These are phyloP conservation scores for Chionographis japonica DNA, from an alignment of 106 monocot genomes.

Conservation along the genomic window DNA sequence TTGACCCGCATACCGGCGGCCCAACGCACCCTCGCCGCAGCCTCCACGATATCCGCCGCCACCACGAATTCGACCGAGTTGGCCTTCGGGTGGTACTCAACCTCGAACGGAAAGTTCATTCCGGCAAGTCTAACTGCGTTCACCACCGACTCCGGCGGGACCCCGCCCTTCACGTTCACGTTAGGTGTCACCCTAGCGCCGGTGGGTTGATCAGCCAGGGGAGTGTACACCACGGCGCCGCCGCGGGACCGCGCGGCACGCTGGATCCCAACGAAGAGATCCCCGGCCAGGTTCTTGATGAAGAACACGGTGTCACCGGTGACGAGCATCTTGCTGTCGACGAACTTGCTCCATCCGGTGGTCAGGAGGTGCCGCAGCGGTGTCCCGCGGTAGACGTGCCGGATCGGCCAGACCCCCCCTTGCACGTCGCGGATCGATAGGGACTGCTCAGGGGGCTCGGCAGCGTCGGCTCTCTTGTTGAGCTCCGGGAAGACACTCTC, in stretches of 20 bases:
- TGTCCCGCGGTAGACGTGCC: slow-evolving; percentile 26
- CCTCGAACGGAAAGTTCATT: slow-evolving; percentile 13
- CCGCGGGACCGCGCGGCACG: background rate
- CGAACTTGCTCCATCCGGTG: slow-evolving; percentile 38
- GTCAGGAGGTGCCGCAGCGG: slow-evolving; percentile 28
- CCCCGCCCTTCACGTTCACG: slow-evolving; percentile 7
- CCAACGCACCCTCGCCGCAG: slow-evolving; percentile 14
- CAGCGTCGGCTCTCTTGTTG: background rate
- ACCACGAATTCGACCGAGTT: slow-evolving; percentile 24
- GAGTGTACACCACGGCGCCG: background rate
- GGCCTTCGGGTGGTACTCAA: slow-evolving; percentile 17
- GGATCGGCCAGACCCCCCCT: slow-evolving; percentile 18
- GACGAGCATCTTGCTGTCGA: slow-evolving; percentile 25
- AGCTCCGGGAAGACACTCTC: slow-evolving; percentile 19
- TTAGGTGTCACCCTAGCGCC: background rate
- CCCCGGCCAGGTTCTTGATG: background rate
- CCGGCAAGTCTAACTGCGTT: slow-evolving; percentile 21
- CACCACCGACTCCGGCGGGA: slow-evolving; percentile 19
- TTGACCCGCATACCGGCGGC: slow-evolving; percentile 19
- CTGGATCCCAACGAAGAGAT: slow-evolving; percentile 21
- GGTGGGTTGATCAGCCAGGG: too few species aligned
- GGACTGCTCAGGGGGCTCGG: too few species aligned
- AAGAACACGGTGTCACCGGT: slow-evolving; percentile 29
- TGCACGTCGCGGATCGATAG: slow-evolving; percentile 14
- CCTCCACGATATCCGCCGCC: slow-evolving; percentile 14